These are phyloP conservation scores for Solanum aculeatissimum DNA, from an alignment of 305 asterid species.

Conservation along the genomic window DNA sequence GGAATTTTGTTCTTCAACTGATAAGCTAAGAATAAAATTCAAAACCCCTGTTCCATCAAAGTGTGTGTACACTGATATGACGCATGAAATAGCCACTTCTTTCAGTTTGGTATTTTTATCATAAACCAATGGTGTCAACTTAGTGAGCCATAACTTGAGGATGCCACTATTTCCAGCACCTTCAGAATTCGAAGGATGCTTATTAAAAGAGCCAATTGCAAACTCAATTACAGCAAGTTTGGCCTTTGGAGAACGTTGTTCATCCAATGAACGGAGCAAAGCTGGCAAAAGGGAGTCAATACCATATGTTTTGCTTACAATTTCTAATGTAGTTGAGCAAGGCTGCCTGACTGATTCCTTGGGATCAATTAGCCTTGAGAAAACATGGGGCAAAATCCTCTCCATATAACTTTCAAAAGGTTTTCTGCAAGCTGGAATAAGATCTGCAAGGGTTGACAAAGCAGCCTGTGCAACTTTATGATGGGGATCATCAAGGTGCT, in stretches of 20 bases:
- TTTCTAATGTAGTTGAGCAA: slow-evolving; percentile 82
- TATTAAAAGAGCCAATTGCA: slow-evolving; percentile 86
- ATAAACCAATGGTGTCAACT: slow-evolving; percentile 73
- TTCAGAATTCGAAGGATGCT: slow-evolving; percentile 70
- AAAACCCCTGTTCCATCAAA: slow-evolving; percentile 72
- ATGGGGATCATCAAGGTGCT: slow-evolving; percentile 99
- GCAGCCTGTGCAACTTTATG: slow-evolving; percentile 99
- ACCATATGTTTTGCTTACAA: slow-evolving; percentile 86
- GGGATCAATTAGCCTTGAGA: slow-evolving; percentile 95
- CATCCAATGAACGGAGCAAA: slow-evolving; percentile 90
- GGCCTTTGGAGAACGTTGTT: slow-evolving; percentile 99
- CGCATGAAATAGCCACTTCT: slow-evolving; percentile 91
- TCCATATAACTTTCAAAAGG: slow-evolving; percentile 98
- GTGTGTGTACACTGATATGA: slow-evolving; percentile 79
- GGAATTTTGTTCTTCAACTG: slow-evolving; percentile 94
- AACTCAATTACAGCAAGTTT: slow-evolving; percentile 96
- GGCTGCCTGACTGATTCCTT: slow-evolving; percentile 96
- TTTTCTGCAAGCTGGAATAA: slow-evolving; percentile 92
- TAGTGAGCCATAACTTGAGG: slow-evolving; percentile 93
- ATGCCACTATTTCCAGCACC: slow-evolving; percentile 85
- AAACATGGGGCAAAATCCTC: slow-evolving; percentile 95
- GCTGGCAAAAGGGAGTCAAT: slow-evolving; percentile 92
- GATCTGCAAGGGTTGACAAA: slow-evolving; percentile 91
- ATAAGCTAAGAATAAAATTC: slow-evolving; percentile 81
- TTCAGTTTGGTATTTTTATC: slow-evolving; percentile 89